Conservation (phyloP, 2,329 filamentous ascomycete species). For the Xylariaceae sp. region DNA sequence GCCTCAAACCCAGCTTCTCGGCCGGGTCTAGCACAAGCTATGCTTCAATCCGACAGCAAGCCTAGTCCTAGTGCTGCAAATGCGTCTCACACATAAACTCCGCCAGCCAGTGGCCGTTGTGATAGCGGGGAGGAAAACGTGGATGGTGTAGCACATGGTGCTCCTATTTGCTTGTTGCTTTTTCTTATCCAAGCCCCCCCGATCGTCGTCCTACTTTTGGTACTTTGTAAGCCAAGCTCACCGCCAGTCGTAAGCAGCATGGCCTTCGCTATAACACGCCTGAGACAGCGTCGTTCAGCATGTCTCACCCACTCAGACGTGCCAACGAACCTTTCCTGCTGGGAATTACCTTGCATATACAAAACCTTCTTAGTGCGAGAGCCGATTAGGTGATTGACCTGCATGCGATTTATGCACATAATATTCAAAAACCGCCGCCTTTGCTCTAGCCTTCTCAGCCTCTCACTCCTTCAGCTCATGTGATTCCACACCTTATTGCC, state of each 20-base stretch:
- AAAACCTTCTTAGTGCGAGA: too few species aligned
- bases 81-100: not conserved
- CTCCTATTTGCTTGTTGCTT: not conserved
- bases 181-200: not conserved
- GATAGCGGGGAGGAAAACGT: too few species aligned
- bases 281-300: conserved; percentile 1
- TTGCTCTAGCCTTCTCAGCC: conserved; percentile 3
- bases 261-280: not conserved
- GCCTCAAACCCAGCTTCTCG: conserved; percentile 1
- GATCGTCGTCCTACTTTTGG: too few species aligned
- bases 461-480: not conserved
- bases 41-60: not conserved
- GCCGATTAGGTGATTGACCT: not conserved
- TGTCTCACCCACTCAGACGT: not conserved
- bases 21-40: not conserved
- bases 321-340: not conserved
- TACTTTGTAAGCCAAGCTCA: conserved; percentile 3
- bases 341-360: conserved; percentile 2
- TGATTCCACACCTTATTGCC: not conserved
- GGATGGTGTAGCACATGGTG: not conserved
- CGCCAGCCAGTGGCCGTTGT: too few species aligned
- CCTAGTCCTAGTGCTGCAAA: not conserved
- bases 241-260: not conserved
- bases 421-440: not conserved
- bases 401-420: conserved; percentile 13